Evolutionary conservation across 2,329 filamentous ascomycete species (phyloP).

Genomic region (Moelleriella libera): DNA sequence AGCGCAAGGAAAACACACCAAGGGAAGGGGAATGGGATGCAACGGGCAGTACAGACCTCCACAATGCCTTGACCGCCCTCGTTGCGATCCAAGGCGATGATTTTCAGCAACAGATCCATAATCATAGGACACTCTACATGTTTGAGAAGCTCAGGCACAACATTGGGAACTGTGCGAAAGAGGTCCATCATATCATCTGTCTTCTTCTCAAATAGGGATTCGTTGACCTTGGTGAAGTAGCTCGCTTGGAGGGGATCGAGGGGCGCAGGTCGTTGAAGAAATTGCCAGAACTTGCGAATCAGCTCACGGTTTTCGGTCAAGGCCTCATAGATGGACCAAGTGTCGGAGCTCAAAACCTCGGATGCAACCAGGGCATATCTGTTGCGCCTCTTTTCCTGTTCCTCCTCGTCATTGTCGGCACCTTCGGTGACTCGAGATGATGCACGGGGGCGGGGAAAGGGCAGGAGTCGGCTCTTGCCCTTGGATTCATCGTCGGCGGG

Average conservation of each 20-base stretch:
- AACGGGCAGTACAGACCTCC: slow-evolving; percentile 46
- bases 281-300: slow-evolving; percentile 79
- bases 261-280: slow-evolving; percentile 69
- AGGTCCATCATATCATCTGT: slow-evolving; percentile 93
- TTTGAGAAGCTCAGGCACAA: slow-evolving; percentile 72
- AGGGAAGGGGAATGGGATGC: neutral
- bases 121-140: slow-evolving; percentile 97
- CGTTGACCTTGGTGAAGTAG: slow-evolving; percentile 98
- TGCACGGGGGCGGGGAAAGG: slow-evolving; percentile 37
- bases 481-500: slow-evolving; percentile 37
- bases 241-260: slow-evolving; percentile 88
- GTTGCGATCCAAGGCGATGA: slow-evolving; percentile 87
- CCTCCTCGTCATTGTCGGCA: slow-evolving; percentile 46
- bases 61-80: slow-evolving; percentile 88
- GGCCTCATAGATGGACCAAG: slow-evolving; percentile 91
- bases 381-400: slow-evolving; percentile 78
- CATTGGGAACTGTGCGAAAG: slow-evolving; percentile 68
- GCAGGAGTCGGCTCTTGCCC: slow-evolving; percentile 25
- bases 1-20: neutral
- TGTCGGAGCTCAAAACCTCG: slow-evolving; percentile 88
- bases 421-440: slow-evolving; percentile 35
- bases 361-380: slow-evolving; percentile 89
- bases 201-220: slow-evolving; percentile 94
- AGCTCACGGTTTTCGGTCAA: slow-evolving; percentile 72
- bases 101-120: slow-evolving; percentile 93